Percentiles rank a stretch among this genome's conserved stretches.
Evolutionary conservation across 192 early-diverging fungal genomes (phyloP).

Genomic region (Linnemannia schmuckeri): DNA sequence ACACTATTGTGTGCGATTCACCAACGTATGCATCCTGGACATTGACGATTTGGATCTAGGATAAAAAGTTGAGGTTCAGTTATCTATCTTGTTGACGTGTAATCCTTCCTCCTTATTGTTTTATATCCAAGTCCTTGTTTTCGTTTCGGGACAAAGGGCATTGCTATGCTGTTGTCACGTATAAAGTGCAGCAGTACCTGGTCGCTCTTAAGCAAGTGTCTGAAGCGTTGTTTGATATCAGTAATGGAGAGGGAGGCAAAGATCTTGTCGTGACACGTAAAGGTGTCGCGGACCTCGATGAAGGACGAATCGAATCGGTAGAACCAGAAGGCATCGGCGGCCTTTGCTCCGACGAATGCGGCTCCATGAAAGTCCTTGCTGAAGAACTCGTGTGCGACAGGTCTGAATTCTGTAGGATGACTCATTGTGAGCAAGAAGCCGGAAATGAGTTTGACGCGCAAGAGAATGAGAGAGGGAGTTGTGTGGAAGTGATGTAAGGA

Average conservation of each 20-base stretch:
- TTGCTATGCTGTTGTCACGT: background rate
- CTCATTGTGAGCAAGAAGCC: conserved; percentile 14
- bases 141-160: background rate
- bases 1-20: conserved; percentile 40
- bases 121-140: background rate
- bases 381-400: conserved; percentile 51
- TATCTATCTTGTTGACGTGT: conserved; percentile 3
- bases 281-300: conserved; percentile 54
- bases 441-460: background rate
- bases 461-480: too few species aligned
- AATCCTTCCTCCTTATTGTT: background rate
- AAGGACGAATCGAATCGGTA: conserved; percentile 46
- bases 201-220: conserved; percentile 4
- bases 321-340: conserved; percentile 48
- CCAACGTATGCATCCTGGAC: conserved; percentile 52
- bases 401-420: conserved; percentile 45
- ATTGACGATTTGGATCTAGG: conserved; percentile 44
- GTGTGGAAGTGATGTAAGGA: background rate
- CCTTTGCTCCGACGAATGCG: conserved; percentile 45
- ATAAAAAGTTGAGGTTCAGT: background rate
- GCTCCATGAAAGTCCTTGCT: conserved; percentile 43
- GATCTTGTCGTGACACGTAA: conserved; percentile 51
- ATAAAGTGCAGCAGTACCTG: conserved; percentile 17
- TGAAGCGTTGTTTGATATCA: conserved; percentile 46
- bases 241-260: conserved; percentile 41